phyloP scores from a whole-genome alignment of 495 filamentous ascomycete genomes.

The Cenococcum geophilum region DNA sequence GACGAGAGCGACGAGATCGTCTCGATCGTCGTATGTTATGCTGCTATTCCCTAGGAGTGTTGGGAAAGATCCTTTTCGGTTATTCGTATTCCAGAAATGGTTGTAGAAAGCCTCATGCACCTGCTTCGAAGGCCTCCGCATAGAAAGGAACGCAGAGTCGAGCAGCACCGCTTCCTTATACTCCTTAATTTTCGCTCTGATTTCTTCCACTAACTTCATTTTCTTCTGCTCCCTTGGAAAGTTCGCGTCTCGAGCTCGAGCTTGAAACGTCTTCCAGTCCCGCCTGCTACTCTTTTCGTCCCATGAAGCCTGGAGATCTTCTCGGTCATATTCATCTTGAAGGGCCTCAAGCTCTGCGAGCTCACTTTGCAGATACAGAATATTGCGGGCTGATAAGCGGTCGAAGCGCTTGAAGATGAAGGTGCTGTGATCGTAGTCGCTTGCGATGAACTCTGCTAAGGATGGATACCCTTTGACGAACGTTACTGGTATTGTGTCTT shows the following conservation, averaged over 20 bases:
- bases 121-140: no score
- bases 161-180: no score
- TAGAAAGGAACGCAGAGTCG: no score
- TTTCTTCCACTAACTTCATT: conserved; percentile 3
- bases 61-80: no score
- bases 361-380: conserved; percentile 5
- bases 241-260: not conserved
- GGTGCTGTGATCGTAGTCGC: not conserved
- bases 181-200: conserved; percentile 8
- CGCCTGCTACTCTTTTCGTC: not conserved
- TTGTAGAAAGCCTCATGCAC: no score
- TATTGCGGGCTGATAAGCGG: not conserved
- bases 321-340: not conserved
- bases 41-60: no score
- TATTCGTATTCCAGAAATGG: no score
- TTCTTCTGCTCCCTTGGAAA: not conserved
- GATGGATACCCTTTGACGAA: conserved; percentile 7
- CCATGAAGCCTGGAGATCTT: no score
- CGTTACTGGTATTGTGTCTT: no score
- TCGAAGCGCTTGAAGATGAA: conserved; percentile 2
- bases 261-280: conserved; percentile 5
- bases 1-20: not conserved
- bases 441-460: not conserved
- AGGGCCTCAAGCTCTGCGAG: not conserved
- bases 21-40: no score